Conservation (phyloP, 352 stramenopile genomes). For the Phytophthora agathidicida region DNA sequence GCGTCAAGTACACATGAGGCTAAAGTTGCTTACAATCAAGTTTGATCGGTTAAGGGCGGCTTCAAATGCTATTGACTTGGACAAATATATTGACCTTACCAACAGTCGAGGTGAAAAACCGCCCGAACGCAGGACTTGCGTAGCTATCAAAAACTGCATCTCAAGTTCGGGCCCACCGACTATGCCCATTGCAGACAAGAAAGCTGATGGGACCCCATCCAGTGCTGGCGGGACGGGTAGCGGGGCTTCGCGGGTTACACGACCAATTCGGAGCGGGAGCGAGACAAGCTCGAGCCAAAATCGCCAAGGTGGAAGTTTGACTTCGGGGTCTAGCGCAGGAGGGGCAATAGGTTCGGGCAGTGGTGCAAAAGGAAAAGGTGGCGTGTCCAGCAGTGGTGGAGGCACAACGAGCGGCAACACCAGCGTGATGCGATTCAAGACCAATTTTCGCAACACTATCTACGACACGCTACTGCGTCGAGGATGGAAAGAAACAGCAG, state of each 20-base stretch:
- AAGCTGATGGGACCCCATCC: slow-evolving; percentile 27
- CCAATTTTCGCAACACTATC: slow-evolving; percentile 92
- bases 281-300: slow-evolving; percentile 28
- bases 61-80: not conserved
- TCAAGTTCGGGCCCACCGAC: not conserved
- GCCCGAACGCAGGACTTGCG: not conserved
- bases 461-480: slow-evolving; percentile 90
- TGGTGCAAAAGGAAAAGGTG: slow-evolving; percentile 19
- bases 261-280: slow-evolving; percentile 48
- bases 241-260: slow-evolving; percentile 17
- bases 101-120: slow-evolving; percentile 28
- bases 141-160: not conserved
- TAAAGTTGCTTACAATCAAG: not conserved
- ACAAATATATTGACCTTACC: slow-evolving; percentile 23
- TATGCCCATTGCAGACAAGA: slow-evolving; percentile 34
- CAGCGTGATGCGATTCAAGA: slow-evolving; percentile 74
- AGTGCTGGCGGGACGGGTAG: slow-evolving; percentile 36
- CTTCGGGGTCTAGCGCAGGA: slow-evolving; percentile 4
- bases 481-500: slow-evolving; percentile 90
- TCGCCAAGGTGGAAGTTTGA: slow-evolving; percentile 18
- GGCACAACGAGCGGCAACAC: slow-evolving; percentile 7
- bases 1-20: slow-evolving; percentile 87
- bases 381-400: slow-evolving; percentile 5
- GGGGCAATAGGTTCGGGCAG: slow-evolving; percentile 2
- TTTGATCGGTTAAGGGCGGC: not conserved